Evolutionary conservation across 2,329 filamentous ascomycete species (phyloP).

Genomic region (Sarocladium kiliense): DNA sequence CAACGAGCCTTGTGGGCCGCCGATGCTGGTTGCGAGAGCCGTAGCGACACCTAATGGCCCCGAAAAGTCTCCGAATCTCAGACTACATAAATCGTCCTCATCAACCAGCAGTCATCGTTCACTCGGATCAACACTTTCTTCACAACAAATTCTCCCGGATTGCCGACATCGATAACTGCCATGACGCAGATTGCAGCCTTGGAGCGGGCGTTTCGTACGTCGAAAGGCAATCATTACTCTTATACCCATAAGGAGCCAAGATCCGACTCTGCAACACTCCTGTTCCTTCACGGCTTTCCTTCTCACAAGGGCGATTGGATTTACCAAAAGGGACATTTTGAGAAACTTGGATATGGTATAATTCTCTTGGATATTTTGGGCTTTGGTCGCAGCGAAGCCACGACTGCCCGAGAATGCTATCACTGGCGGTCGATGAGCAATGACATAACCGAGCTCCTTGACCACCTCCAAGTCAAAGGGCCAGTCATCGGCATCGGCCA

Average conservation of each 20-base stretch:
- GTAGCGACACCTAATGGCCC: no score
- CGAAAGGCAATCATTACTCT: constrained; percentile 20
- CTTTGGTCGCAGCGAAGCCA: constrained; percentile 29
- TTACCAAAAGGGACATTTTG: constrained; percentile 29
- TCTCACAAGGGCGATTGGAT: constrained; percentile 39
- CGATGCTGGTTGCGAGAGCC: no score
- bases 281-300: constrained; percentile 45
- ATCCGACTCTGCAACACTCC: constrained; percentile 26
- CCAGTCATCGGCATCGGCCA: constrained; percentile 37
- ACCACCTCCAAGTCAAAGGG: constrained; percentile 22
- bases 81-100: no score
- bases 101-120: not conserved
- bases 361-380: constrained; percentile 36
- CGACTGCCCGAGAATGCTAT: constrained; percentile 22
- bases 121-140: not conserved
- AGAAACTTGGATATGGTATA: constrained; percentile 32
- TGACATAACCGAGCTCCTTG: constrained; percentile 28
- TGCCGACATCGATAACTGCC: not conserved
- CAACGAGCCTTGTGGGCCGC: no score
- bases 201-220: not conserved
- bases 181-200: not conserved
- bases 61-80: not conserved
- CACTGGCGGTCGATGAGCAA: constrained; percentile 24
- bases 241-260: constrained; percentile 22
- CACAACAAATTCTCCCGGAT: not conserved